These are phyloP conservation scores for Terana coerulea DNA, from an alignment of 768 basidiomycete species.

Conservation along the genomic window DNA sequence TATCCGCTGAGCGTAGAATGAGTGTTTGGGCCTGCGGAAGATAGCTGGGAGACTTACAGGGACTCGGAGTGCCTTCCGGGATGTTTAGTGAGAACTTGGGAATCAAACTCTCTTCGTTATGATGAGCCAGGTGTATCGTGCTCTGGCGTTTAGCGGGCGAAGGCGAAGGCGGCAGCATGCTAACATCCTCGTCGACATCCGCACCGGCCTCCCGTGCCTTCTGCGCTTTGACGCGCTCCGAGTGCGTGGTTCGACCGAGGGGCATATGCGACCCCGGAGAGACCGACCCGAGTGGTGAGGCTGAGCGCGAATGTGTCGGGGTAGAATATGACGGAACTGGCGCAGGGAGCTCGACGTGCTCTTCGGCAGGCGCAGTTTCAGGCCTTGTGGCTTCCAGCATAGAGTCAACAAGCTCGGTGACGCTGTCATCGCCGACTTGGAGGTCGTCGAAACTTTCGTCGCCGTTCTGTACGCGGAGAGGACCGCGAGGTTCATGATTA, in stretches of 20 bases:
- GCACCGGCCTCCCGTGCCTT: slow-evolving; percentile 12
- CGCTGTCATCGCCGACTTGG: slow-evolving; percentile 51
- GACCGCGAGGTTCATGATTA: slow-evolving; percentile 1
- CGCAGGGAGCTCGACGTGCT: slow-evolving; percentile 1
- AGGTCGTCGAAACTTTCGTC: slow-evolving; percentile 30
- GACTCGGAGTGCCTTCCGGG: not conserved
- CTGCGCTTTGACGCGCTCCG: slow-evolving; percentile 32
- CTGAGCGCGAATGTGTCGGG: slow-evolving; percentile 15
- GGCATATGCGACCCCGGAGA: slow-evolving; percentile 27
- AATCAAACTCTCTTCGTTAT: slow-evolving; percentile 28
- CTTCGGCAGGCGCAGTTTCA: slow-evolving; percentile 37
- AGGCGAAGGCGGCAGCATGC: slow-evolving; percentile 47
- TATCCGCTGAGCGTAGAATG: no score
- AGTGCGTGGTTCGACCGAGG: slow-evolving; percentile 36
- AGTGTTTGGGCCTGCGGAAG: no score
- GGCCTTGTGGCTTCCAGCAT: slow-evolving; percentile 51
- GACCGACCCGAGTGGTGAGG: slow-evolving; percentile 5
- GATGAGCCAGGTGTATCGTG: slow-evolving; percentile 13
- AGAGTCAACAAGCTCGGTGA: slow-evolving; percentile 69
- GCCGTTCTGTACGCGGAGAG: slow-evolving; percentile 21
- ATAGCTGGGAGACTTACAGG: not conserved
- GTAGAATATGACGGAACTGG: slow-evolving; percentile 6
- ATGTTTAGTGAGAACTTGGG: slow-evolving; percentile 26
- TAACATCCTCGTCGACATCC: slow-evolving; percentile 37
- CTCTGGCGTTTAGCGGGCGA: slow-evolving; percentile 35